Evolutionary conservation across 2,329 filamentous ascomycete genomes (phyloP).

Genomic region (Phyllosticta capitalensis): DNA sequence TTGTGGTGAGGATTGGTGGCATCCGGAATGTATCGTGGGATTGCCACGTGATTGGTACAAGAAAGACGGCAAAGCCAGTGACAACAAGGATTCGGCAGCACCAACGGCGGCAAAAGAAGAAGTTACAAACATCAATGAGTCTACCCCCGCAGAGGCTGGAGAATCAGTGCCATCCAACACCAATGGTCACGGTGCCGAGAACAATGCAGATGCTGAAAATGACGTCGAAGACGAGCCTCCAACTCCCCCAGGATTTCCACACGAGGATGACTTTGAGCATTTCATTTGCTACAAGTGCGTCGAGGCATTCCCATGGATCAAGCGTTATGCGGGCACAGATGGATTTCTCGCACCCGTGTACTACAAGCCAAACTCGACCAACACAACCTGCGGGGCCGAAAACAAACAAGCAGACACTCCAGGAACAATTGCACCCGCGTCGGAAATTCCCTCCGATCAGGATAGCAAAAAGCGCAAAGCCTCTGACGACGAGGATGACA

Average conservation of each 20-base stretch:
- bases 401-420: background rate
- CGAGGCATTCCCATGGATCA: constrained; percentile 82
- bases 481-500: constrained; percentile 19
- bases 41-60: constrained; percentile 65
- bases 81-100: background rate
- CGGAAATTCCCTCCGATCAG: background rate
- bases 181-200: constrained; percentile 9
- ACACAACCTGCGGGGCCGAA: constrained; percentile 8
- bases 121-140: constrained; percentile 13
- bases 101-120: constrained; percentile 13
- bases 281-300: constrained; percentile 94
- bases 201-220: constrained; percentile 33
- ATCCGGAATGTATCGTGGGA: constrained; percentile 83
- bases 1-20: constrained; percentile 97
- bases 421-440: background rate
- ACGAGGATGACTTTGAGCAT: constrained; percentile 79
- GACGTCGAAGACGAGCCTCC: constrained; percentile 47
- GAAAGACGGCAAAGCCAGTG: constrained; percentile 23
- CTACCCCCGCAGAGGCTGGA: constrained; percentile 4
- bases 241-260: constrained; percentile 75
- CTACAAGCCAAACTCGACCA: constrained; percentile 21
- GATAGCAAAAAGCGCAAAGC: constrained; percentile 38
- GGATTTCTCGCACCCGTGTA: constrained; percentile 74
- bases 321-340: constrained; percentile 67
- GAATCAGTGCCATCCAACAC: background rate